Percentiles rank a stretch among this genome's conserved stretches.
Evolutionary conservation across 140 eudicot genomes (phyloP).

Genomic region (Bidens hawaiensis): DNA sequence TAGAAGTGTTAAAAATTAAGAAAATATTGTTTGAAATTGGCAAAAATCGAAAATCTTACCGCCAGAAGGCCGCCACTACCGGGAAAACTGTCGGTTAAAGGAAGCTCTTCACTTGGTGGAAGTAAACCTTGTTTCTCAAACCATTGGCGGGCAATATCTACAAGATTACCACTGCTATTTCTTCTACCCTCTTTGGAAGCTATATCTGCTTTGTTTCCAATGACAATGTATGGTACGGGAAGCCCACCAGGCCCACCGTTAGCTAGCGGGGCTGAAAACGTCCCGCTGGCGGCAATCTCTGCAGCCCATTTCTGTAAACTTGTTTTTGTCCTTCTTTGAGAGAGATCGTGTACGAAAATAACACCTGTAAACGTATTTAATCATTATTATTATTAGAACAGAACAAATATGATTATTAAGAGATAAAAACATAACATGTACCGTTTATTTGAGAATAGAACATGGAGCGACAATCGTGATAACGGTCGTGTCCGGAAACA

Average conservation of each 20-base stretch:
- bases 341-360: slow-evolving; percentile 22
- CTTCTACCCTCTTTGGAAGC: slow-evolving; percentile 27
- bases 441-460: slow-evolving; percentile 89
- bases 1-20: background rate
- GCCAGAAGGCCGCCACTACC: slow-evolving; percentile 13
- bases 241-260: slow-evolving; percentile 28
- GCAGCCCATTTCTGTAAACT: slow-evolving; percentile 23
- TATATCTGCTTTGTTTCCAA: slow-evolving; percentile 27
- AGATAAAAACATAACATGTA: slow-evolving; percentile 6
- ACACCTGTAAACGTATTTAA: slow-evolving; percentile 3
- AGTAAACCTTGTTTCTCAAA: slow-evolving; percentile 17
- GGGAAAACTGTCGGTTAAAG: slow-evolving; percentile 16
- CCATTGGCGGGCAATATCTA: slow-evolving; percentile 20
- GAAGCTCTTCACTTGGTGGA: slow-evolving; percentile 17
- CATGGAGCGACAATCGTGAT: slow-evolving; percentile 76
- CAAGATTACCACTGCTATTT: slow-evolving; percentile 24
- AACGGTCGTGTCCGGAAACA: slow-evolving; percentile 76
- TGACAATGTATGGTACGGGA: slow-evolving; percentile 25
- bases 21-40: background rate
- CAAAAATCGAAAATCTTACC: background rate
- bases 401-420: background rate
- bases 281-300: slow-evolving; percentile 20
- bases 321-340: slow-evolving; percentile 23
- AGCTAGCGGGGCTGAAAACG: slow-evolving; percentile 25
- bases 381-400: background rate